Percentiles rank a stretch among this genome's conserved stretches.
Evolutionary conservation across 345 rosid genomes (phyloP).

Genomic region (Anacardium occidentale): DNA sequence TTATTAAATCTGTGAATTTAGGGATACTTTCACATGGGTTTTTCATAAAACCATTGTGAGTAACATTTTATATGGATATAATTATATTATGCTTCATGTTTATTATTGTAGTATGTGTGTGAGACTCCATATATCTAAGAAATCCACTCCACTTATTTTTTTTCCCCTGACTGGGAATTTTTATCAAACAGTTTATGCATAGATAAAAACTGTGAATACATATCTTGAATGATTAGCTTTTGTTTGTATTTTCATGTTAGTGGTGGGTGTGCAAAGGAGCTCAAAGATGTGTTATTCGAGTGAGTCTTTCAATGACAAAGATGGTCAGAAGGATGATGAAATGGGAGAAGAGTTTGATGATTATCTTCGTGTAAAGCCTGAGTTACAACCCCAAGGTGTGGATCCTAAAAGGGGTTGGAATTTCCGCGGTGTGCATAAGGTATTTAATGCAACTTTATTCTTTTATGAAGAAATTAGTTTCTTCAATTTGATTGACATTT

Average conservation of each 20-base stretch:
- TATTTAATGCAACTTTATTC: conserved; percentile 20
- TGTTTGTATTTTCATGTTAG: conserved; percentile 26
- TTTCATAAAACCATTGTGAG: too few species aligned
- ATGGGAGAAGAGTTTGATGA: conserved; percentile 43
- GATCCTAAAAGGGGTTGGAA: conserved; percentile 91
- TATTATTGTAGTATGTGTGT: too few species aligned
- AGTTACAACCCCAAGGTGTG: conserved; percentile 72
- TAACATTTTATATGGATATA: too few species aligned
- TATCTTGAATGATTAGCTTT: not conserved
- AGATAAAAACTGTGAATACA: not conserved
- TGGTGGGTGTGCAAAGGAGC: conserved; percentile 29
- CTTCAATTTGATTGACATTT: not conserved
- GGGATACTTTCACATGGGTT: too few species aligned
- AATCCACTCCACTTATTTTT: too few species aligned
- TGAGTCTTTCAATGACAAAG: conserved; percentile 21
- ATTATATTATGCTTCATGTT: too few species aligned
- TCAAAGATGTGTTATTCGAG: conserved; percentile 42
- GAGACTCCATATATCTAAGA: too few species aligned
- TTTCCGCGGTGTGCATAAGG: conserved; percentile 93
- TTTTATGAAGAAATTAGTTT: not conserved
- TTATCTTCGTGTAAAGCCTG: conserved; percentile 42
- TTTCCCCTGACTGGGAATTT: conserved; percentile 12
- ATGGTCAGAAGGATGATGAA: conserved; percentile 24
- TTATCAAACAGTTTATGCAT: conserved; percentile 9
- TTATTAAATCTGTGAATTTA: too few species aligned